Conservation (phyloP, 2,329 filamentous ascomycete genomes). For the Sporothrix curviconia region DNA sequence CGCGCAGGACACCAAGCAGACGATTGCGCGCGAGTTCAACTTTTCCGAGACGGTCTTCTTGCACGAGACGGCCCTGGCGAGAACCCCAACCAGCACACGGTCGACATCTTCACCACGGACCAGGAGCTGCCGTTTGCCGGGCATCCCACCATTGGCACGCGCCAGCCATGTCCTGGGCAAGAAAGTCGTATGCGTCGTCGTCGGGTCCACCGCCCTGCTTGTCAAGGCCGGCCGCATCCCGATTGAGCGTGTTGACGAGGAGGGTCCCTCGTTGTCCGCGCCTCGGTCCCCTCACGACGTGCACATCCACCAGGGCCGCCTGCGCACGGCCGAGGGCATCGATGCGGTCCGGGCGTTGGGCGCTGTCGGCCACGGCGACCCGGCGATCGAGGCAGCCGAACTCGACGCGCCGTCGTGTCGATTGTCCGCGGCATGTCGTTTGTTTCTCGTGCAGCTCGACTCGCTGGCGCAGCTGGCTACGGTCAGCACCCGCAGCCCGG, state of each 20-base stretch:
- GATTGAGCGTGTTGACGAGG: conserved; percentile 31
- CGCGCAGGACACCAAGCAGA: conserved; percentile 48
- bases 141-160: conserved; percentile 54
- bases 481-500: conserved; percentile 26
- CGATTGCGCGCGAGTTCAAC: conserved; percentile 57
- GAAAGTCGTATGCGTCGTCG: background rate
- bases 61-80: conserved; percentile 36
- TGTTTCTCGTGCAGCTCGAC: conserved; percentile 52
- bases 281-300: conserved; percentile 62
- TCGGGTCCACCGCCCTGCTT: conserved; percentile 28
- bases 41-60: conserved; percentile 59
- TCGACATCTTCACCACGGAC: conserved; percentile 54
- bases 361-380: conserved; percentile 26
- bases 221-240: conserved; percentile 53
- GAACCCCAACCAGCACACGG: conserved; percentile 28
- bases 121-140: conserved; percentile 56
- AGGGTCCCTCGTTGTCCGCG: conserved; percentile 50
- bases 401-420: conserved; percentile 43
- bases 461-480: conserved; percentile 11
- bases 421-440: conserved; percentile 72
- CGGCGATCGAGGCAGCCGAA: conserved; percentile 31
- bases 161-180: conserved; percentile 41
- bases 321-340: conserved; percentile 28
- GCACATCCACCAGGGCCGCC: conserved; percentile 47
- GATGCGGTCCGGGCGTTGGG: conserved; percentile 24